Base-by-base conservation (phyloP, 192 early-diverging fungal species). In the Allomyces arbusculus region DNA sequence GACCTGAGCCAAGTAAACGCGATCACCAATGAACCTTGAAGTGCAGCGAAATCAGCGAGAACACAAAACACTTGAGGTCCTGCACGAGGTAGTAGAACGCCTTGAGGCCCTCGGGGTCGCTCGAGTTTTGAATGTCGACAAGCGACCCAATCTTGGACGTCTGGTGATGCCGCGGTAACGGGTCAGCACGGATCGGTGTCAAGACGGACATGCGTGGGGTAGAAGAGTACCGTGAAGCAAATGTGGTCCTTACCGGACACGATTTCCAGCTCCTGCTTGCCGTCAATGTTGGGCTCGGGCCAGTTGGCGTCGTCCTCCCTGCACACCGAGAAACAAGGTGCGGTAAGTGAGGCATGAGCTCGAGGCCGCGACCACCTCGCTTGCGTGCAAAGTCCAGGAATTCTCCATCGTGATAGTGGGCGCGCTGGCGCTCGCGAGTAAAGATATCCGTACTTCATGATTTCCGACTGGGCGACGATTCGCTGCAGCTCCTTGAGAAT, bases 21-120 rank as follows among this genome's bases (percentile, higher is more conserved):
- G 45, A 55, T 1, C 19, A 55, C 50, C 3, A 14, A n/a, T 14
- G 50, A 1, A 89, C 88, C 84, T 99, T 99, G 77, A 94, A 99
- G 75, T 97, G 93, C 68, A 94, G 75, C 4, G 91, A 82, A 68
- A 99, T 91, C 33, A 99, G 78, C 33, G 93, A 96, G 71, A 97
- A 90, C 23, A 99, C 87, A 58, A 95, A 79, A 67, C 91, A 94
- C 71, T 96, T 97, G 44, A 99, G 82, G 76, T 99, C 96, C 75
- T 99, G 94, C n/a, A 95, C 84, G 65, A 99, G 72, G 70, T 95
- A 99, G 72, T 99, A 99, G 64, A 99, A 91, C 7, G 87, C 86
- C 24, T 90, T 84, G 26, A 99, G 78, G 19, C 93, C 94, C 61
- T 97, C 92, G 9, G 96, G 92, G 69, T 99, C 96, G 33, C 89